Evolutionary conservation across 352 stramenopile species (phyloP).

Genomic region (Phytophthora quininea): DNA sequence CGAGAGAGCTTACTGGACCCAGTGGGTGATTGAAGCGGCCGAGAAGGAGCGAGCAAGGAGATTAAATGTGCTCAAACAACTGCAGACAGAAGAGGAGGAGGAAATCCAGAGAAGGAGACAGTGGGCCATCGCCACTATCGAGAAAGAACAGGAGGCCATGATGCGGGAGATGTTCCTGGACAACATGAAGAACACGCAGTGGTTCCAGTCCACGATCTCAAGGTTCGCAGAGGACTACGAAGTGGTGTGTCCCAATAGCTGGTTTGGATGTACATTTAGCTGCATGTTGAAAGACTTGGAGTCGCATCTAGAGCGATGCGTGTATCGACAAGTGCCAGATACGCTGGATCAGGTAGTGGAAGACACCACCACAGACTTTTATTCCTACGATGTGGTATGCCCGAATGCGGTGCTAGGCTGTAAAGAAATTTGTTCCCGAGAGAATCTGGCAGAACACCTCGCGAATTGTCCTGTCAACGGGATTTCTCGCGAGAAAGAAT

Average conservation of each 20-base stretch:
- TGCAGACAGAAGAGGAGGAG: conserved; percentile 78
- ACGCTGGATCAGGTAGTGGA: conserved; percentile 70
- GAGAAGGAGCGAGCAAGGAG: conserved; percentile 79
- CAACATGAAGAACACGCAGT: conserved; percentile 91
- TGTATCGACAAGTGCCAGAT: conserved; percentile 81
- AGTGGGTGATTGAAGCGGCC: conserved; percentile 81
- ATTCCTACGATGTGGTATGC: conserved; percentile 86
- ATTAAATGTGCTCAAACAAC: conserved; percentile 65
- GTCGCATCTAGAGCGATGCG: conserved; percentile 65
- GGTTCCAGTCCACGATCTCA: conserved; percentile 87
- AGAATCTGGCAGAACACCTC: conserved; percentile 72
- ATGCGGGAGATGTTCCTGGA: conserved; percentile 86
- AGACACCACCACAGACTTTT: conserved; percentile 63
- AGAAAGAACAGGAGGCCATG: conserved; percentile 83
- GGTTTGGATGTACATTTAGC: conserved; percentile 86
- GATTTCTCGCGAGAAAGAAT: conserved; percentile 83
- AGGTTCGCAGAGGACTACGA: conserved; percentile 83
- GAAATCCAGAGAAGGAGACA: conserved; percentile 66
- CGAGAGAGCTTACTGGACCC: conserved; percentile 80
- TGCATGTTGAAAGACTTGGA: conserved; percentile 86
- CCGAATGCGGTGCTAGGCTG: conserved; percentile 83
- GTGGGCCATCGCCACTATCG: conserved; percentile 82
- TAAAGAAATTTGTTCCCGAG: conserved; percentile 77
- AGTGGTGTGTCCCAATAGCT: conserved; percentile 86
- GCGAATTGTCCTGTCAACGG: conserved; percentile 67